A percentile compares a stretch with the other conserved stretches of the same genome.
Evolutionary conservation across 2,329 filamentous ascomycete genomes (phyloP).

Genomic region (Colletotrichum siamense): DNA sequence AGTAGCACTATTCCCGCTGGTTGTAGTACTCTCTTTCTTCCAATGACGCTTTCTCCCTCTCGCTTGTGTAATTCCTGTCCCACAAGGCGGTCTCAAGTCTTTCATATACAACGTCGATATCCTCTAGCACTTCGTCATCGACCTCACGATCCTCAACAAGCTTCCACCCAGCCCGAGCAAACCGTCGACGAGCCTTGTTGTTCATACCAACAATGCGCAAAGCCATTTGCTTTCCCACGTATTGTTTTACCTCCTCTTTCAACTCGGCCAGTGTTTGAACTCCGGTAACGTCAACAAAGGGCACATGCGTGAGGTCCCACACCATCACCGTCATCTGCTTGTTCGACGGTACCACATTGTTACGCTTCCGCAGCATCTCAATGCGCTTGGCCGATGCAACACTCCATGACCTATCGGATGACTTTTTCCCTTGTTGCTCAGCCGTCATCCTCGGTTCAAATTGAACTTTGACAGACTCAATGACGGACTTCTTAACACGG

Average conservation of each 20-base stretch:
- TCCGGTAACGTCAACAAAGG: slow-evolving; percentile 59
- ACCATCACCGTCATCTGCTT: slow-evolving; percentile 53
- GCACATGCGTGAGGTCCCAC: slow-evolving; percentile 56
- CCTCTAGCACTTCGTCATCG: slow-evolving; percentile 25
- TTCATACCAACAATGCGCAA: slow-evolving; percentile 55
- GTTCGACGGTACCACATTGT: slow-evolving; percentile 36
- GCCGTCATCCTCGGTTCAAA: slow-evolving; percentile 45
- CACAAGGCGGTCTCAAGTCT: neutral
- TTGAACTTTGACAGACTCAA: slow-evolving; percentile 52
- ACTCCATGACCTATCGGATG: slow-evolving; percentile 57
- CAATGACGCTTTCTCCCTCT: neutral
- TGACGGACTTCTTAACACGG: slow-evolving; percentile 50
- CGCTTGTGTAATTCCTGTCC: neutral
- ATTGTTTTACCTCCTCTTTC: slow-evolving; percentile 51
- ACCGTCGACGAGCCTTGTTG: slow-evolving; percentile 43
- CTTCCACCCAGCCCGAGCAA: slow-evolving; percentile 42
- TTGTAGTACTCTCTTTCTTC: neutral
- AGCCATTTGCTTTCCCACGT: slow-evolving; percentile 50
- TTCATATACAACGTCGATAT: slow-evolving; percentile 23
- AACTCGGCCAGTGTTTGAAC: slow-evolving; percentile 54
- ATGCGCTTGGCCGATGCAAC: slow-evolving; percentile 55
- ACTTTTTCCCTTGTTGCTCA: slow-evolving; percentile 40
- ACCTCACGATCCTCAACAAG: slow-evolving; percentile 30
- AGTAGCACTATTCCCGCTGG: neutral
- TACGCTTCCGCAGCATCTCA: slow-evolving; percentile 45